These are phyloP conservation scores for Starmerella gropengiesseri DNA, from an alignment of 805 yeast species.

Conservation along the genomic window DNA sequence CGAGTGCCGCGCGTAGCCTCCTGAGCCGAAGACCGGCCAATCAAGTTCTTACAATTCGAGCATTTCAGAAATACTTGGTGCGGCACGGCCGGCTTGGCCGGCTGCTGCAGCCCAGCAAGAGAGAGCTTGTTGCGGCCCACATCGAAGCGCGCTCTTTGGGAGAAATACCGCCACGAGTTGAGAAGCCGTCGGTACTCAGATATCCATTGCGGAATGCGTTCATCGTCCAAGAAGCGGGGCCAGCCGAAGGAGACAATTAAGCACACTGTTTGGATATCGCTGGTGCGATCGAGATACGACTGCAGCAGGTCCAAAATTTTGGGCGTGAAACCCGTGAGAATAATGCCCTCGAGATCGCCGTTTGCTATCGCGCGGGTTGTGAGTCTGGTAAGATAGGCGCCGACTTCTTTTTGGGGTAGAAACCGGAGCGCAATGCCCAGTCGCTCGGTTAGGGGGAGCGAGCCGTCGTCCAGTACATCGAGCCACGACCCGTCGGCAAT, in stretches of 20 bases:
- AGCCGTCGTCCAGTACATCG: slow-evolving; percentile 83
- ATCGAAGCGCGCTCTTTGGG: slow-evolving; percentile 75
- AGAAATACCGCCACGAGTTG: slow-evolving; percentile 71
- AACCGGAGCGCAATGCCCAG: slow-evolving; percentile 84
- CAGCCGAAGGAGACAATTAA: slow-evolving; percentile 68
- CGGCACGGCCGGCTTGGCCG: slow-evolving; percentile 5
- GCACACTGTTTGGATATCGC: slow-evolving; percentile 88
- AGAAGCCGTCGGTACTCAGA: slow-evolving; percentile 53
- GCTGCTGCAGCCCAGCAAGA: slow-evolving; percentile 1
- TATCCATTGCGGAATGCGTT: slow-evolving; percentile 68
- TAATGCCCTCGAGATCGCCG: slow-evolving; percentile 86
- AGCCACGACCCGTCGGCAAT: slow-evolving; percentile 94
- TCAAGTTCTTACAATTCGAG: slow-evolving; percentile 57
- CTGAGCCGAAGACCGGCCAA: slow-evolving; percentile 4
- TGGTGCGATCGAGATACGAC: slow-evolving; percentile 74
- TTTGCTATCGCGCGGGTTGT: slow-evolving; percentile 57
- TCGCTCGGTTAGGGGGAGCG: slow-evolving; percentile 77
- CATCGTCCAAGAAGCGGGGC: slow-evolving; percentile 70
- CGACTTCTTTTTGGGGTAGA: slow-evolving; percentile 62
- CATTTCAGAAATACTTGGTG: slow-evolving; percentile 76
- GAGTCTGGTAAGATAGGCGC: slow-evolving; percentile 56
- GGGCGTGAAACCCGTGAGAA: slow-evolving; percentile 86
- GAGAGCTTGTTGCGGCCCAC: slow-evolving; percentile 54
- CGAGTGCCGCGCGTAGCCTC: neutral
- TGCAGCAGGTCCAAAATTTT: slow-evolving; percentile 71